Base-by-base conservation (phyloP, 768 basidiomycete genomes). In the Melanogaster broomeanus region DNA sequence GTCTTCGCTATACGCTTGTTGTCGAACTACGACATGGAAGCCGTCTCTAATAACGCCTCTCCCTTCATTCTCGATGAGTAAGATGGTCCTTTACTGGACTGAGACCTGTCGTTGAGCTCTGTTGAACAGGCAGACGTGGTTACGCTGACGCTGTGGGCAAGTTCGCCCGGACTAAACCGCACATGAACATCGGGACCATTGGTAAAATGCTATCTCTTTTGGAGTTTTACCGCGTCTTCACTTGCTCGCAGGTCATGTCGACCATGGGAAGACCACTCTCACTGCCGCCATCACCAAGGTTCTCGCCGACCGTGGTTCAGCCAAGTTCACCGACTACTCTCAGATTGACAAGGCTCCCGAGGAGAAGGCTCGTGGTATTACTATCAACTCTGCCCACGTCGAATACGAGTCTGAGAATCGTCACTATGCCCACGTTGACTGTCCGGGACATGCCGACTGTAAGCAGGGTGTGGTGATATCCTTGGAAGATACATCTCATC, bases 301-400 rank as follows among this genome's bases (percentile, higher is more conserved):
- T 49, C 82, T 98, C 49, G 76, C 97, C 24, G 77, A 83, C 58
- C 71, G 74, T 40, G 90, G 91, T 52, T 84, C 84, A 50, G 86
- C 78, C 61, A 74, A 78, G 68, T 98, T 99, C 75, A 91, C 95
- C 56, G 95, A 94, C 79, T 99, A 99, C 77, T 83, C 80, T 43
- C 85, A 93, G 72, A 99, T 99, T 63, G 97, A 99, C 88, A 98
- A 91, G 78, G 97, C 97, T 9, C 97, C 97, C 3, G 97, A 99
- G 74, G 97, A 99, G 77, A 96, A 93, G 74, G 96, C 96, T 55
- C 92, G 97, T 69, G 97, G 97, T 73, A 99, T 99, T 74, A 99
- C 97, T 55, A 99, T 99, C 73, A 94, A 96, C 72, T 96, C 97
- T 19, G 84, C 97, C 45, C 97, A 99, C 68, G 94, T 99, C 68